Evolutionary conservation across 495 filamentous ascomycete genomes (phyloP).

Genomic region (Penicillium antarcticum): DNA sequence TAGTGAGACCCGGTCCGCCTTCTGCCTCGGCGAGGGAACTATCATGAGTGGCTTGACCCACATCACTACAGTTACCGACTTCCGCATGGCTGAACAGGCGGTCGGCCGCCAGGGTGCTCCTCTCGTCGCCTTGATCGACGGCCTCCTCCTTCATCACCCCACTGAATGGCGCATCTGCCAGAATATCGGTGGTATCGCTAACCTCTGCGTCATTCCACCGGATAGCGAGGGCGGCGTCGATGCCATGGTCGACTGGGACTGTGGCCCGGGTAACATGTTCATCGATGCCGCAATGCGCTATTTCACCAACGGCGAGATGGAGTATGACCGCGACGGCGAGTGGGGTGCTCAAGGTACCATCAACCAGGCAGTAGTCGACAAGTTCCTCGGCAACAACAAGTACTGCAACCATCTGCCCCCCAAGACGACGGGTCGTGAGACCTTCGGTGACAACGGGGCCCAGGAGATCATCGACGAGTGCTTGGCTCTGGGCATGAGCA

Average conservation of each 20-base stretch:
- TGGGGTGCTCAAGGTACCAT: slow-evolving; percentile 50
- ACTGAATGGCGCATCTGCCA: slow-evolving; percentile 54
- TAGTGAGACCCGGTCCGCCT: slow-evolving; percentile 44
- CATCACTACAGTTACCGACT: slow-evolving; percentile 46
- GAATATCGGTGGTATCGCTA: slow-evolving; percentile 59
- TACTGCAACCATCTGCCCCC: slow-evolving; percentile 50
- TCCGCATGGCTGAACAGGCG: slow-evolving; percentile 43
- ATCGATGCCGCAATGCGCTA: slow-evolving; percentile 37
- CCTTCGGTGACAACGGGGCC: slow-evolving; percentile 52
- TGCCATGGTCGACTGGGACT: slow-evolving; percentile 53
- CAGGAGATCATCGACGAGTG: slow-evolving; percentile 46
- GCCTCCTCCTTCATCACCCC: slow-evolving; percentile 51
- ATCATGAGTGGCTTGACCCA: slow-evolving; percentile 41
- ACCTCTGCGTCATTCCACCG: slow-evolving; percentile 58
- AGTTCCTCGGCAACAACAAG: slow-evolving; percentile 41
- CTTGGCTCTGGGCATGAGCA: slow-evolving; percentile 35
- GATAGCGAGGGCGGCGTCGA: slow-evolving; percentile 46
- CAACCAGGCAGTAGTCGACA: slow-evolving; percentile 50
- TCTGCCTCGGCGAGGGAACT: slow-evolving; percentile 47
- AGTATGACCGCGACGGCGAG: slow-evolving; percentile 45
- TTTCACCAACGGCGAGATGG: slow-evolving; percentile 28
- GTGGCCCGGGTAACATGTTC: slow-evolving; percentile 41
- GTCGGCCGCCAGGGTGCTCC: slow-evolving; percentile 45
- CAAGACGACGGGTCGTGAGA: slow-evolving; percentile 57
- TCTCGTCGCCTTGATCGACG: slow-evolving; percentile 46